phyloP scores from a whole-genome alignment of 164 flowering plant species.

The Cinnamomum chago region DNA sequence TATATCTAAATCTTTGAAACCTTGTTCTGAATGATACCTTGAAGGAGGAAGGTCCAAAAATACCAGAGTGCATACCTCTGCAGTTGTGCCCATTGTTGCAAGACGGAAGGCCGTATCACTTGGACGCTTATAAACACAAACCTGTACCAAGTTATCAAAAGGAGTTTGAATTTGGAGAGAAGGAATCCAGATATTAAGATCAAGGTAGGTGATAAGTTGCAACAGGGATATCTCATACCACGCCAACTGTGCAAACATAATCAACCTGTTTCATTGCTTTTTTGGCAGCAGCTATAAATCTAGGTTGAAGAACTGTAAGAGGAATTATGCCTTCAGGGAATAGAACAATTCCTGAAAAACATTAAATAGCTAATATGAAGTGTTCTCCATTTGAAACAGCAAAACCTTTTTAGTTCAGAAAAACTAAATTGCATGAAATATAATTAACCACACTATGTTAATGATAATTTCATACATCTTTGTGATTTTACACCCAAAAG shows the following conservation, averaged over 20 bases:
- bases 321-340: slow-evolving; percentile 94
- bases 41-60: neutral
- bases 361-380: slow-evolving; percentile 1
- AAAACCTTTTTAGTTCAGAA: neutral
- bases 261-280: slow-evolving; percentile 64
- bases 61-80: slow-evolving; percentile 53
- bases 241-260: slow-evolving; percentile 71
- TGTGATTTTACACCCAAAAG: no score
- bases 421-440: no score
- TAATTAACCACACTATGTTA: no score
- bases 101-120: slow-evolving; percentile 31
- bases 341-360: slow-evolving; percentile 68
- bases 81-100: slow-evolving; percentile 79
- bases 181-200: neutral
- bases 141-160: slow-evolving; percentile 35
- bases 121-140: slow-evolving; percentile 42
- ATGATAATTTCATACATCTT: no score
- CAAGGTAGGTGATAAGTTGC: slow-evolving; percentile 3
- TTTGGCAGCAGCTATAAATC: slow-evolving; percentile 62
- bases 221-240: slow-evolving; percentile 48
- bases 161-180: neutral
- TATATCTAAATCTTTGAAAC: neutral
- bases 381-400: neutral
- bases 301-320: slow-evolving; percentile 63
- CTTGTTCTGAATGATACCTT: neutral